Base-by-base conservation (phyloP, 176 grass and related monocot genomes). In the Alopecurus myosuroides region DNA sequence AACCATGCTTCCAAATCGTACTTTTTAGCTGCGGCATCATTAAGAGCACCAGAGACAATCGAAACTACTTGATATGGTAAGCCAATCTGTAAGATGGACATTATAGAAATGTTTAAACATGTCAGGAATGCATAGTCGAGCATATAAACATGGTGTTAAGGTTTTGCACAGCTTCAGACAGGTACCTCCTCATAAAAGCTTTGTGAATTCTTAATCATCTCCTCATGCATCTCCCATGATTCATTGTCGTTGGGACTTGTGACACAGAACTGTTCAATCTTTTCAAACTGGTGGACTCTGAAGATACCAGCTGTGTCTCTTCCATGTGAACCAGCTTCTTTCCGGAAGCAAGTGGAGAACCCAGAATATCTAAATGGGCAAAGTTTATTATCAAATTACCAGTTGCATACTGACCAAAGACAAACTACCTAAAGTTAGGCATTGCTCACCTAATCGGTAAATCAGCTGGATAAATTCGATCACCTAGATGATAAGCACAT, bases 1-100 rank as follows among this genome's bases (percentile, higher is more conserved):
- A 99, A 99, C 97, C 93, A 99, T 26, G 88, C 97, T 89, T 99
- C 93, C 20, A 99, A 86, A 85, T 99, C 97, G 61, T 96, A 96
- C 44, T 99, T 99, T 64, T 99, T 99, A 19, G 97, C 93, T 29
- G 97, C 93, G 12, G 97, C 93, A 76, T 96, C 97, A 89, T 99
- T 99, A 63, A 96, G 77, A 29, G 97, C 97, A 81, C 97, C 91
- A 39, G 97, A 96, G 10, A 98, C 97, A 28, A 98, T 98, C 1
- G 91, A 92, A 22, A 98, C 89, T 34, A 98, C 70, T 89, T 94
- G 97, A 82, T 94, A 98, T 22, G 97, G 93, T 57, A 98, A 70
- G 11, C 89, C 91, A 83, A 98, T 78, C 97, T 98, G 84, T 37
- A 91, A 82, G 22, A 78, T 42, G 22, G 65, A 56, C 18, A 85